Conservation (phyloP, 2,329 filamentous ascomycete species). For the Colletotrichum siamense region DNA sequence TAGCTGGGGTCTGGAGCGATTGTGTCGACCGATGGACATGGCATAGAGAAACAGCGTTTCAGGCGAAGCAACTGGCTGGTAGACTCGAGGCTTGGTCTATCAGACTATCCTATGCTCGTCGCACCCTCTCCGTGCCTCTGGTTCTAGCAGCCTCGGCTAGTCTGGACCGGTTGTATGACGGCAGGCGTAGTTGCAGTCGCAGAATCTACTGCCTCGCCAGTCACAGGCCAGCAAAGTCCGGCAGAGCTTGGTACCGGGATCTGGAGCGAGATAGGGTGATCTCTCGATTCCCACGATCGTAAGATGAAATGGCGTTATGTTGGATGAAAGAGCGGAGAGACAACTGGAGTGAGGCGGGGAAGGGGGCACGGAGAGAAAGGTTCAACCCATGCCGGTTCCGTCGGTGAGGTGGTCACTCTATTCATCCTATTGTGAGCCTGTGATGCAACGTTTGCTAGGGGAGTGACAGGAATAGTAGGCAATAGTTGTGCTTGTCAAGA, state of each 20-base stretch:
- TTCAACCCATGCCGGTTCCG: neutral
- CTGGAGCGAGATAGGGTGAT: neutral
- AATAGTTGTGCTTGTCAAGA: neutral
- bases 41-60: neutral
- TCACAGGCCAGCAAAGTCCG: neutral
- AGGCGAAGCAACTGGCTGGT: neutral
- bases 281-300: neutral
- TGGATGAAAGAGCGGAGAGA: neutral
- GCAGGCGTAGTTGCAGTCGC: neutral
- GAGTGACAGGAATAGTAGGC: neutral
- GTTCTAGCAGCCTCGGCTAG: neutral
- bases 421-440: neutral
- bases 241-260: neutral
- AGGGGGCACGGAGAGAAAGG: neutral
- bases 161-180: neutral
- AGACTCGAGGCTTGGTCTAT: neutral
- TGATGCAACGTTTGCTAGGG: neutral
- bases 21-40: neutral
- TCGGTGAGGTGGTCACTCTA: neutral
- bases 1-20: neutral
- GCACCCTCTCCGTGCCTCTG: neutral
- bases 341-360: neutral
- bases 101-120: neutral
- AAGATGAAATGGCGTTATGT: conserved; percentile 7
- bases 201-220: neutral